These are phyloP conservation scores for Sistotremastrum niveocremeum DNA, from an alignment of 768 basidiomycete genomes.

Conservation along the genomic window DNA sequence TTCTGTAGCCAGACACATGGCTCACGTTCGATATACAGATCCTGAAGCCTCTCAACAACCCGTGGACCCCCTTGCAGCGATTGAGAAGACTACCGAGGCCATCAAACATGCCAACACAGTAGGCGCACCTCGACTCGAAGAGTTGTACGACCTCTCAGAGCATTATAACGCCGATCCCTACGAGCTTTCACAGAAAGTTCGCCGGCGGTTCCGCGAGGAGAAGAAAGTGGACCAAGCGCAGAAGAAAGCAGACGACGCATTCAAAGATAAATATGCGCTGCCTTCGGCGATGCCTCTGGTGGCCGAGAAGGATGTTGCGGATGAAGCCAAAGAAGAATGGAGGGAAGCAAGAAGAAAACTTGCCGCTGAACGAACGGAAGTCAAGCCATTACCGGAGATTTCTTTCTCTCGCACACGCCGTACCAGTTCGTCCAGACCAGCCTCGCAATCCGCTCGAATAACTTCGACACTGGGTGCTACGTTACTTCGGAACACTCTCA, in stretches of 20 bases:
- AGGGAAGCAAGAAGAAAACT: conserved; percentile 34
- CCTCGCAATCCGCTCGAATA: background rate
- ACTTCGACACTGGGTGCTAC: too few relatives aligned
- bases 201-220: conserved; percentile 74
- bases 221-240: conserved; percentile 71
- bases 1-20: conserved; percentile 1
- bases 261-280: conserved; percentile 68
- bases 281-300: conserved; percentile 54
- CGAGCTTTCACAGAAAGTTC: conserved; percentile 52
- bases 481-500: too few relatives aligned
- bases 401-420: conserved; percentile 6
- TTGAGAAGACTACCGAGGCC: conserved; percentile 80
- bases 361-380: conserved; percentile 24
- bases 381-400: conserved; percentile 32
- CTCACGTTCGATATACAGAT: conserved; percentile 28
- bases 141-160: conserved; percentile 63
- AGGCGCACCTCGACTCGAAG: conserved; percentile 68
- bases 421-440: background rate
- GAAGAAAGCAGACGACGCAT: conserved; percentile 49
- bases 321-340: conserved; percentile 57
- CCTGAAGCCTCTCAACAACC: conserved; percentile 49
- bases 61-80: conserved; percentile 73
- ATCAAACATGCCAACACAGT: conserved; percentile 61
- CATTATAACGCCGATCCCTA: conserved; percentile 83
- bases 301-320: conserved; percentile 46